Conservation (phyloP, 2,329 filamentous ascomycete genomes). For the Periconia sp. region DNA sequence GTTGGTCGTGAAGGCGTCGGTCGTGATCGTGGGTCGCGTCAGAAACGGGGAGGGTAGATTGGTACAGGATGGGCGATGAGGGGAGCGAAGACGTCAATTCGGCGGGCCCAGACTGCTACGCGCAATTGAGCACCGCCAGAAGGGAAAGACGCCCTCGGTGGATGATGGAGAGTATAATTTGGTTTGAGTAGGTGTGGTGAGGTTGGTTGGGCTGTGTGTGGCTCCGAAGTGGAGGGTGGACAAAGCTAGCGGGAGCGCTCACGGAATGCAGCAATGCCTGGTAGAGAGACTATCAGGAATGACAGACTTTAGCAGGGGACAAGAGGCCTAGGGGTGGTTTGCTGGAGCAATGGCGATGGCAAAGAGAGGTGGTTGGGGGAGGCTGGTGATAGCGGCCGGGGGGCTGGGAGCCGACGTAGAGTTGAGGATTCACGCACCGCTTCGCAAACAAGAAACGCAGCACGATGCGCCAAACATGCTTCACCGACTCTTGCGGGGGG, state of each 20-base stretch:
- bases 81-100: slow-evolving; percentile 9
- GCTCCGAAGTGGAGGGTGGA: slow-evolving; percentile 5
- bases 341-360: slow-evolving; percentile 1
- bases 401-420: slow-evolving; percentile 12
- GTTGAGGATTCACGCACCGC: slow-evolving; percentile 7
- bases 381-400: slow-evolving; percentile 18
- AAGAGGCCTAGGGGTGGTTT: slow-evolving; percentile 9
- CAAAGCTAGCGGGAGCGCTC: slow-evolving; percentile 17
- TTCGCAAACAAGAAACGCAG: slow-evolving; percentile 15
- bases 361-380: slow-evolving; percentile 14
- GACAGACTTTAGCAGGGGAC: slow-evolving; percentile 12
- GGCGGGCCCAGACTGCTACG: slow-evolving; percentile 8
- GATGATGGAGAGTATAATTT: slow-evolving; percentile 1
- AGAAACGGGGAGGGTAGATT: slow-evolving; percentile 18
- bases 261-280: slow-evolving; percentile 22
- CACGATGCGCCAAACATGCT: slow-evolving; percentile 18
- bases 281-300: slow-evolving; percentile 14
- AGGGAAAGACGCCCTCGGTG: slow-evolving; percentile 2
- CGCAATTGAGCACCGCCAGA: slow-evolving; percentile 10
- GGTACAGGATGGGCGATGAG: slow-evolving; percentile 7
- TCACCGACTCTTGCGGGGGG: slow-evolving; percentile 13
- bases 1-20: slow-evolving; percentile 33
- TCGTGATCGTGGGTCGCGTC: slow-evolving; percentile 45
- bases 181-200: neutral
- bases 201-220: slow-evolving; percentile 3